Percentiles rank a stretch among this genome's conserved stretches.
phyloP scores from a whole-genome alignment of 2,329 filamentous ascomycete species.

The Elsinoe fawcettii region DNA sequence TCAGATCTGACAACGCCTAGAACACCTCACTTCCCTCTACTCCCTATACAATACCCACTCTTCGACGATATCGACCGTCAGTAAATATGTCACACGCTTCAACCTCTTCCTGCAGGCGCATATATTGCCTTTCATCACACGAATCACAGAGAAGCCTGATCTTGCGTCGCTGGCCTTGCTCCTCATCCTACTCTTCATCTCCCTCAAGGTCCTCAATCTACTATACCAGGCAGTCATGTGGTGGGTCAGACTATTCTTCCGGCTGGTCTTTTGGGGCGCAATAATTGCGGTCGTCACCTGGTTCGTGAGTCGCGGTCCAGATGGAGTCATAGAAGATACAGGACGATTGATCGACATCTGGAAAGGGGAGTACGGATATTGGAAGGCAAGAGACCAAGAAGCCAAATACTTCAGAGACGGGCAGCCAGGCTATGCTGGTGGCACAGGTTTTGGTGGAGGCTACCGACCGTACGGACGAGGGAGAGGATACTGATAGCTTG shows the following conservation, averaged over 20 bases:
- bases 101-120: constrained; percentile 20
- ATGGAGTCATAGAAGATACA: constrained; percentile 56
- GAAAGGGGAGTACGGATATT: constrained; percentile 33
- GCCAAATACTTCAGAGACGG: constrained; percentile 10
- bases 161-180: constrained; percentile 49
- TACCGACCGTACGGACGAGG: constrained; percentile 10
- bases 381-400: constrained; percentile 26
- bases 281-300: constrained; percentile 49
- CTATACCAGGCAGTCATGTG: constrained; percentile 65
- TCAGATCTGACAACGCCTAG: background rate
- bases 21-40: constrained; percentile 14
- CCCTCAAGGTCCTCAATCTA: constrained; percentile 58
- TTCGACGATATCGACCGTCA: constrained; percentile 7
- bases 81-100: constrained; percentile 5
- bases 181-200: constrained; percentile 55
- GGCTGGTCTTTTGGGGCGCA: constrained; percentile 56
- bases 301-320: constrained; percentile 55
- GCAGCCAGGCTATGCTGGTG: constrained; percentile 1
- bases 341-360: constrained; percentile 32
- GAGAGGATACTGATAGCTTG: background rate
- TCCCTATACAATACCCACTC: constrained; percentile 13
- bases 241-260: constrained; percentile 62
- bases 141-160: constrained; percentile 34
- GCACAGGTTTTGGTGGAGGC: background rate
- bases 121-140: constrained; percentile 25